These are phyloP conservation scores for Yarrowia bubula DNA, from an alignment of 805 yeast species.

Conservation along the genomic window DNA sequence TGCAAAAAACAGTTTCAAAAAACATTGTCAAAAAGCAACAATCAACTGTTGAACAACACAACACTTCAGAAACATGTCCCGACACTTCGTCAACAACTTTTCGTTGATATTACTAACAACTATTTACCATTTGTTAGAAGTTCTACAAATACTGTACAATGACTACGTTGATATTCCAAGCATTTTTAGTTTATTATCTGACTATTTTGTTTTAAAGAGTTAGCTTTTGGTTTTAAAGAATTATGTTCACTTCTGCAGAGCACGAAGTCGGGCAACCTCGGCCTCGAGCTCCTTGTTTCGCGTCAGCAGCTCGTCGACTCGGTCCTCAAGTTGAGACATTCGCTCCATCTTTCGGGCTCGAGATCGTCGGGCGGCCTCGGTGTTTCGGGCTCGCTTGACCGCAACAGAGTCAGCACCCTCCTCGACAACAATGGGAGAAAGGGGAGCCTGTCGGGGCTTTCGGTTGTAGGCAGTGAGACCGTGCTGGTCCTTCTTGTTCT, in stretches of 20 bases:
- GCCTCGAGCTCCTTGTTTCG: constrained; percentile 59
- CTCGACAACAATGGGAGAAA: constrained; percentile 62
- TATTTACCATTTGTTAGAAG: too few species aligned
- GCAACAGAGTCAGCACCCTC: constrained; percentile 62
- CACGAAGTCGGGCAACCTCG: constrained; percentile 58
- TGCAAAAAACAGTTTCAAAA: too few species aligned
- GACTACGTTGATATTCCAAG: background rate
- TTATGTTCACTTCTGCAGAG: constrained; percentile 1
- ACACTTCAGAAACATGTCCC: too few species aligned
- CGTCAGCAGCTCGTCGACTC: constrained; percentile 60
- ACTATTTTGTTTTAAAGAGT: constrained; percentile 13
- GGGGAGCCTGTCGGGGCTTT: constrained; percentile 70
- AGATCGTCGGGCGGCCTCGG: constrained; percentile 92
- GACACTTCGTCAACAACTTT: too few species aligned
- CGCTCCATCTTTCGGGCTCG: constrained; percentile 90
- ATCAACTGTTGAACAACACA: too few species aligned
- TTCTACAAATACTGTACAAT: too few species aligned
- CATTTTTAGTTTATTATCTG: background rate
- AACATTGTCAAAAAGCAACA: too few species aligned
- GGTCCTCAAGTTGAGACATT: constrained; percentile 75
- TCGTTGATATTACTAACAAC: too few species aligned
- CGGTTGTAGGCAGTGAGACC: constrained; percentile 76
- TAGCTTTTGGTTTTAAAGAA: constrained; percentile 16
- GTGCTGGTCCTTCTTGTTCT: constrained; percentile 56
- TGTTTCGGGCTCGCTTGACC: constrained; percentile 90